Conservation (phyloP, 352 stramenopile species). For the Pilasporangium apinafurcum region DNA sequence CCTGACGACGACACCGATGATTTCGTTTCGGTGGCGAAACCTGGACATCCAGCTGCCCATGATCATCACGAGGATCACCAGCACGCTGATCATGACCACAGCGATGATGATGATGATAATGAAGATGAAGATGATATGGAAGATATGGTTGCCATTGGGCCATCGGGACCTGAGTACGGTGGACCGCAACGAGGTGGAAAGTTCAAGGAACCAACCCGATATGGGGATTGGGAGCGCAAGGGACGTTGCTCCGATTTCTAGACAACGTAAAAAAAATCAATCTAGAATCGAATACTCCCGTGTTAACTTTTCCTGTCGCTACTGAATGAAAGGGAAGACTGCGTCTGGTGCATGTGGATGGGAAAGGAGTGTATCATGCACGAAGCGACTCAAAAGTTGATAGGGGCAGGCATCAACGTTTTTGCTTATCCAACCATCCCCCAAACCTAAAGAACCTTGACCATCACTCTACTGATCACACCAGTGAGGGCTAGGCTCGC, state of each 20-base stretch:
- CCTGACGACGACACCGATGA: slow-evolving; percentile 20
- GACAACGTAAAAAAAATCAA: slow-evolving; percentile 13
- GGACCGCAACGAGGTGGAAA: slow-evolving; percentile 90
- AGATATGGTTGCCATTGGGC: slow-evolving; percentile 91
- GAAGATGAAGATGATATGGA: slow-evolving; percentile 89
- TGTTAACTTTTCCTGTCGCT: too few species aligned
- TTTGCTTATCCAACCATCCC: too few species aligned
- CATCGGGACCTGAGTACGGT: slow-evolving; percentile 89
- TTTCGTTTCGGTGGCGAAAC: slow-evolving; percentile 24
- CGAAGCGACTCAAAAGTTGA: too few species aligned
- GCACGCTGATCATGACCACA: slow-evolving; percentile 7
- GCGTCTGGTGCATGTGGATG: too few species aligned
- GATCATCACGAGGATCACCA: slow-evolving; percentile 15
- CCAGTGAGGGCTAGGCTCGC: too few species aligned
- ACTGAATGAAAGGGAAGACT: too few species aligned
- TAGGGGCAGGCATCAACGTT: too few species aligned
- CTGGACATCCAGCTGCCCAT: slow-evolving; percentile 10
- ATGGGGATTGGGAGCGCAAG: slow-evolving; percentile 98
- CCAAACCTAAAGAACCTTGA: too few species aligned
- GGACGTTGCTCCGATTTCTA: slow-evolving; percentile 94
- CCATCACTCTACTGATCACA: too few species aligned
- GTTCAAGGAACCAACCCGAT: slow-evolving; percentile 94
- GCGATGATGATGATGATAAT: slow-evolving; percentile 29
- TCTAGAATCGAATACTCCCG: too few species aligned
- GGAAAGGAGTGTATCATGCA: too few species aligned